Base-by-base conservation (phyloP, 495 filamentous ascomycete species). In the Bacidia rubella region DNA sequence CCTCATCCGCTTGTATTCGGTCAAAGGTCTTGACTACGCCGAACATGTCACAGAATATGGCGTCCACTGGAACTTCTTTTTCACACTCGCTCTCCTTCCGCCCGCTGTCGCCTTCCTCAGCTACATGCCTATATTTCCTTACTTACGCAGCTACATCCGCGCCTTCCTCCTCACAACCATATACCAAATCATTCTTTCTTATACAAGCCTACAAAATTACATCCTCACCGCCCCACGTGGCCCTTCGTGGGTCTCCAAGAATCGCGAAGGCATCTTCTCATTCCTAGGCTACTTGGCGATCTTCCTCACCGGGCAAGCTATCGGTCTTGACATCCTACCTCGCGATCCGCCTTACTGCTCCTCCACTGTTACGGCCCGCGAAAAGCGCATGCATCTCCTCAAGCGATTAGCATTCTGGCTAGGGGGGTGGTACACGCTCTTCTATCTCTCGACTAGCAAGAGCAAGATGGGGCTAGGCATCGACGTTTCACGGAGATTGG, bases 41-140 rank as follows among this genome's bases (percentile, higher is more conserved):
- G 92, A 97, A 65, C 92, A 99, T 68, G 88, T 97, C 32, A 90
- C 87, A 1, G 92, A 99, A 59, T 99, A 99, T 60, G 92, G 92
- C 26, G 87, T 97, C 11, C 92, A 99, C 65, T 99, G 92, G 92
- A 99, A 99, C 66, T 99, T 99, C 66, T 99, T 99, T 71, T 97
- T 99, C 67, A 99, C 92, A 0, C 70, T 99, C 11, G 90, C 81
- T 2, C 78, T 96, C 23, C 67, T 99, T 27, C 87, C 90, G 1
- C 89, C 89, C 2, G 92, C 92, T 58, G 79, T 94, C 48, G 90
- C 90, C n/a, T 63, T 95, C 0, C 86, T 92, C 49, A 84, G 90
- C 55, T 78, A 82, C 0, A 62, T 57, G 4, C 75, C 9, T 69
- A 81, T 29, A 62, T 65, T 43, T 45, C 72, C 48, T 5, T 17